Base-by-base conservation (phyloP, 768 basidiomycete species). In the Mycena amicta region DNA sequence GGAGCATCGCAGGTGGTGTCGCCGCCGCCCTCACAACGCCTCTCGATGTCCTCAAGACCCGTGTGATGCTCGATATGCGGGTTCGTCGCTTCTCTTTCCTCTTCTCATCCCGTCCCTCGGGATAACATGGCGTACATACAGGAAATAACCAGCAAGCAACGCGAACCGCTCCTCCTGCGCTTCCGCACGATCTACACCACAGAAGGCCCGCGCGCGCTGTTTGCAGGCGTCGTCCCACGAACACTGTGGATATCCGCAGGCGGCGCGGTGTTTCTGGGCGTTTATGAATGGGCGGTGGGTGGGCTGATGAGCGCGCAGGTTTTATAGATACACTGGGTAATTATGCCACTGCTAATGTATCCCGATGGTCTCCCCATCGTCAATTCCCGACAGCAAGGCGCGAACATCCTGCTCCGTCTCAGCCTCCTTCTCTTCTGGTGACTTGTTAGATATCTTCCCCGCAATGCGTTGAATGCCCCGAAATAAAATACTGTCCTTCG, bases 221-320 rank as follows among this genome's bases (percentile, higher is more conserved):
- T 96, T 68, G 74, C 90, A 4, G 97, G 97, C 12, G 83, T 90
- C 40, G 81, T 95, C 6, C 96, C 96, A 25, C 83, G 97, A 69
- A 98, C 95, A 37, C 70, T 97, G 52, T 98, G 96, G 90, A 98
- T 99, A 68, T 94, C 93, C 2, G 87, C 92, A 2, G 97, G 97
- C 2, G 97, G 97, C 2, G 95, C 95, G 0, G 93, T 98, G 0
- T 99, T 99, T 72, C 80, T 99, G 25, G 97, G 97, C n/a, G 88
- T 93, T 49, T 99, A 98, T 66, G 96, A 99, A 71, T 89, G 86
- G 83, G 85, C 80, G 1, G 77, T 88, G 3, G 77, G 82, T 66
- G 75, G 79, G 2, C 70, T 90, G 12, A 79, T 79, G 68, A 68
- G 70, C 2, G 60, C 59, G 65, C 46, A 54, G 50, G 55, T 50